These are phyloP conservation scores for Sporothrix variecibatus DNA, from an alignment of 2,329 filamentous ascomycete genomes.

Conservation along the genomic window DNA sequence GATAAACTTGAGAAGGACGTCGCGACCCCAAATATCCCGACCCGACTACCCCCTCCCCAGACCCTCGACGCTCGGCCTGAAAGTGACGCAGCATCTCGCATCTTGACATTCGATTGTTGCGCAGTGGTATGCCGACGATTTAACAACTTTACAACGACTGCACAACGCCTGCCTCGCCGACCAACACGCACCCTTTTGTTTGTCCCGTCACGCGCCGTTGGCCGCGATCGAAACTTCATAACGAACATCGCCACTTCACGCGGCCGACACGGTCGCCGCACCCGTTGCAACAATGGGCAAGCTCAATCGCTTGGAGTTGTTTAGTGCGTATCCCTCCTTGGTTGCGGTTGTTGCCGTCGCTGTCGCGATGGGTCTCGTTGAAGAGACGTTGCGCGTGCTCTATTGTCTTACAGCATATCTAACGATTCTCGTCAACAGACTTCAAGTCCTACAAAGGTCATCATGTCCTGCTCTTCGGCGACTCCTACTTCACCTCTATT, in stretches of 20 bases:
- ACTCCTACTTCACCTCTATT: constrained; percentile 98
- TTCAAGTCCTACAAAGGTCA: constrained; percentile 99
- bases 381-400: not conserved
- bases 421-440: constrained; percentile 54
- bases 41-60: not conserved
- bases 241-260: constrained; percentile 9
- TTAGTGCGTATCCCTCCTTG: constrained; percentile 61
- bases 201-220: constrained; percentile 9
- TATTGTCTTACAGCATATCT: not conserved
- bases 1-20: not conserved
- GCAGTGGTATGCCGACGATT: constrained; percentile 3
- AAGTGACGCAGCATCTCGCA: not conserved
- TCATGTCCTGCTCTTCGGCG: constrained; percentile 89
- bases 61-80: constrained; percentile 15
- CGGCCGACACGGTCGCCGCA: constrained; percentile 25
- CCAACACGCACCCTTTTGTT: not conserved
- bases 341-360: not conserved
- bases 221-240: constrained; percentile 4
- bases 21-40: not conserved
- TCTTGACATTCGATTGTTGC: not conserved
- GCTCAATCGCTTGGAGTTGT: constrained; percentile 90
- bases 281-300: constrained; percentile 71
- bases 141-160: constrained; percentile 11
- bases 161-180: constrained; percentile 1
- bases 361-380: not conserved